Base-by-base conservation (phyloP, 441 rosid genomes). In the Cnidoscolus chayamansa region DNA sequence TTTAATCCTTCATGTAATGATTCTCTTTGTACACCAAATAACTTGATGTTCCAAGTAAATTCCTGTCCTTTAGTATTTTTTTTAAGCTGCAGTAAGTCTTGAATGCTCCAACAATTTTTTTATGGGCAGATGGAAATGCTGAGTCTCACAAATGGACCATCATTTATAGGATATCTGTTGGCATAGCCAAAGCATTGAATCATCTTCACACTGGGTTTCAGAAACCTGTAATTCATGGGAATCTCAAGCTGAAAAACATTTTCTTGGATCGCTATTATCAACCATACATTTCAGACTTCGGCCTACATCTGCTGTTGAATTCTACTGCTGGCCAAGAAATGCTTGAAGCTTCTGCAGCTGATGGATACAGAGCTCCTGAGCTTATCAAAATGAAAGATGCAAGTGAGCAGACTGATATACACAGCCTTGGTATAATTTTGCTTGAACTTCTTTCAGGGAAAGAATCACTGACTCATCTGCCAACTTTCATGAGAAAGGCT, bases 321-420 rank as follows among this genome's bases (percentile, higher is more conserved):
- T 83, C 79, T 7, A 54, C 88, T 0, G 77, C 91, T 70, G 92
- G 82, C 40, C 97, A 90, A 77, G 91, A 88, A 78, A 84, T 90
- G 88, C 93, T 92, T 1, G 97, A 94, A 67, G 81, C 84, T 19
- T 85, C 84, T 5, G 90, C 90, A 10, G 82, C 84, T 17, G 84
- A 87, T 81, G 98, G 98, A 10, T 92, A 92, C 76, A 94, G 85
- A 81, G 91, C 98, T 49, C 97, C 97, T 15, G 97, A 94, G 84
- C 86, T 94, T 19, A 86, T 89, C 76, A 92, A 94, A 75, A 85
- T 92, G 90, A 90, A 81, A 74, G 97, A 92, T 76, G 94, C 79
- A 40, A 87, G 81, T 20, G 85, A 74, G 71, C 89, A 81, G 81
- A 84, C 86, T 67, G 98, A 94, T 77, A 80, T 89, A 49, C 92